Conservation (phyloP, 2,329 filamentous ascomycete genomes). For the Peltaster fructicola region DNA sequence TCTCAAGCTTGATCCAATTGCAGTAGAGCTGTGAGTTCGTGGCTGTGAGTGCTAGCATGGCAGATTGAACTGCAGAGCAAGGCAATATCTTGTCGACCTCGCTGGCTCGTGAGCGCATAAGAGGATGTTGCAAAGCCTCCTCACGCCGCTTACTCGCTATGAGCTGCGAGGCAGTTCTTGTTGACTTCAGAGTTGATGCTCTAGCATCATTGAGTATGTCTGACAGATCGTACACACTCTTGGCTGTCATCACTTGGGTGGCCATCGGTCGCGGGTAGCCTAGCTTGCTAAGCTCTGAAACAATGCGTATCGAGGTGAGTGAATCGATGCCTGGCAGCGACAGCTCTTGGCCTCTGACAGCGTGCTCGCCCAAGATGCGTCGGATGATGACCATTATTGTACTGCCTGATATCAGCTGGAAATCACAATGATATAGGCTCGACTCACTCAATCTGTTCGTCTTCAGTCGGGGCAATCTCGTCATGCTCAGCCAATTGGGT, state of each 20-base stretch:
- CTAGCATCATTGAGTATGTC: neutral
- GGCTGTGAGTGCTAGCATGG: conserved; percentile 64
- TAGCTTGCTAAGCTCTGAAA: conserved; percentile 41
- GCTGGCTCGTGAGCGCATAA: conserved; percentile 1
- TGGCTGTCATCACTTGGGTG: conserved; percentile 42
- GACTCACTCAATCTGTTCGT: conserved; percentile 9
- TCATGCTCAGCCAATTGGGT: conserved; percentile 1
- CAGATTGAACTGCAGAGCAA: conserved; percentile 57
- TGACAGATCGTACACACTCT: conserved; percentile 21
- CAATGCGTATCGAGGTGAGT: conserved; percentile 42
- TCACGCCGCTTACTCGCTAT: too few relatives aligned
- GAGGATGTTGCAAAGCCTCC: conserved; percentile 1
- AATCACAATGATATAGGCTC: too few relatives aligned
- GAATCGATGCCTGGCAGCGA: conserved; percentile 49
- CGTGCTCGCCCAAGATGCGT: too few relatives aligned
- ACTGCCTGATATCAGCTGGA: too few relatives aligned
- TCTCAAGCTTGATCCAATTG: conserved; percentile 56
- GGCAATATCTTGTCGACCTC: conserved; percentile 27
- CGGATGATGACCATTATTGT: too few relatives aligned
- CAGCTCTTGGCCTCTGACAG: conserved; percentile 1
- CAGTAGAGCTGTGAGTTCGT: conserved; percentile 47
- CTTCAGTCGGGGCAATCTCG: conserved; percentile 9
- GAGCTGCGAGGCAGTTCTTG: too few relatives aligned
- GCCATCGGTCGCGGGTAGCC: conserved; percentile 39
- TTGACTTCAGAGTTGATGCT: neutral